A percentile compares a stretch with the other conserved stretches of the same genome.
Conservation (phyloP, 495 filamentous ascomycete genomes). For the Glarea lozoyensis region DNA sequence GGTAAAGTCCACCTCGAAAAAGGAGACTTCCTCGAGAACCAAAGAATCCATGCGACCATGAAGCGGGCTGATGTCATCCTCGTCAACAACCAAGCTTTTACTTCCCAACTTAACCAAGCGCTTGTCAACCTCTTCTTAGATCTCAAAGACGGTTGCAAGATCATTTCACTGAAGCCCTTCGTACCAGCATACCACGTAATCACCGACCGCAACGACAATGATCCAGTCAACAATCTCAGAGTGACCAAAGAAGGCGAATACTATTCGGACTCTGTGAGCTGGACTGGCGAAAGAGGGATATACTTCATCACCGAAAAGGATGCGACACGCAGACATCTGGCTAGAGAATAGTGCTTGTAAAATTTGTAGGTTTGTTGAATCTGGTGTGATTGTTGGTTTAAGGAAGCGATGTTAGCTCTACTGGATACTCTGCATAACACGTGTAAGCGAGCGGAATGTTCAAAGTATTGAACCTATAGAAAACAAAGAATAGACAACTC, state of each 20-base stretch:
- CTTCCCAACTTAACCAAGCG: constrained; percentile 71
- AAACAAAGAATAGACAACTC: too few species aligned
- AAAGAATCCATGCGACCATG: constrained; percentile 59
- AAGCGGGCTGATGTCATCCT: constrained; percentile 84
- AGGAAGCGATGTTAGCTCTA: constrained; percentile 1
- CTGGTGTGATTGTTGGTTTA: neutral
- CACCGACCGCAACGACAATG: constrained; percentile 57
- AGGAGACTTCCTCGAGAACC: constrained; percentile 76
- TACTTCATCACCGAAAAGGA: constrained; percentile 89
- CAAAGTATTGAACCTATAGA: neutral
- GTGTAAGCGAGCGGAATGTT: neutral
- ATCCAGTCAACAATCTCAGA: constrained; percentile 68
- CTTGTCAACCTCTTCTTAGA: constrained; percentile 89
- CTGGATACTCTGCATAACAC: neutral
- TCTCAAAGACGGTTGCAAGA: constrained; percentile 81
- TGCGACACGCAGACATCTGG: constrained; percentile 28
- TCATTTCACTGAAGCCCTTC: constrained; percentile 79
- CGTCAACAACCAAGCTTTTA: constrained; percentile 96
- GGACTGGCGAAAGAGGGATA: constrained; percentile 74
- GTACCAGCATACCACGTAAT: constrained; percentile 64
- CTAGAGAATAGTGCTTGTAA: too few species aligned
- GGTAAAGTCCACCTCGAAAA: constrained; percentile 73
- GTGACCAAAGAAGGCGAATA: constrained; percentile 63
- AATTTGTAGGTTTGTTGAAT: neutral
- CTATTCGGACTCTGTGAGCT: constrained; percentile 78